Percentiles rank a stretch among this genome's conserved stretches.
These are phyloP conservation scores for Geosiphon pyriformis DNA, from an alignment of 192 early-diverging fungal genomes.

Conservation along the genomic window DNA sequence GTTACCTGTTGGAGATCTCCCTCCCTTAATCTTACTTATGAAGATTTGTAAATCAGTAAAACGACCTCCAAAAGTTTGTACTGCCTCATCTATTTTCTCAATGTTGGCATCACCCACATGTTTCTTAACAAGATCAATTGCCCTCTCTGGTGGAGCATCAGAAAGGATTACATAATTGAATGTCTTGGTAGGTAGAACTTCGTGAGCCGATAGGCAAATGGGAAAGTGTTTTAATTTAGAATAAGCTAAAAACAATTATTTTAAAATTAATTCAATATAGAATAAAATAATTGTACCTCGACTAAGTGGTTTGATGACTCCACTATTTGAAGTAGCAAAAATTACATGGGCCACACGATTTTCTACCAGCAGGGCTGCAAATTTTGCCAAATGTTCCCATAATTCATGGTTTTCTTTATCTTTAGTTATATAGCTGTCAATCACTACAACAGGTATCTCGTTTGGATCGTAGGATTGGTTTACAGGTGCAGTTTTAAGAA, in stretches of 20 bases:
- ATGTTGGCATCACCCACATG: constrained; percentile 38
- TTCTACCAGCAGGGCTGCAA: constrained; percentile 77
- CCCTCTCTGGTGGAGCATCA: constrained; percentile 62
- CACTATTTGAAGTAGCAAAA: constrained; percentile 73
- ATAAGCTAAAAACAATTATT: background rate
- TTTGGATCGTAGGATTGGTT: constrained; percentile 34
- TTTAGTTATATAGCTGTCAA: constrained; percentile 79
- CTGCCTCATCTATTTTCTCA: constrained; percentile 38
- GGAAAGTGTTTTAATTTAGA: background rate
- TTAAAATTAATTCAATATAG: background rate
- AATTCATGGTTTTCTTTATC: constrained; percentile 59
- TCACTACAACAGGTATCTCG: constrained; percentile 81
- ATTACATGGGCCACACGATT: constrained; percentile 87
- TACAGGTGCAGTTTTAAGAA: background rate
- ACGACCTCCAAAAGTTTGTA: constrained; percentile 80
- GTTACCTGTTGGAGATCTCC: constrained; percentile 53
- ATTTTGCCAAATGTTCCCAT: constrained; percentile 74
- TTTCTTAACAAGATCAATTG: constrained; percentile 54
- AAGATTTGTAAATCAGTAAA: constrained; percentile 85
- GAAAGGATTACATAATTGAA: constrained; percentile 62
- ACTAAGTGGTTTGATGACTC: constrained; percentile 59
- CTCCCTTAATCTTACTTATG: constrained; percentile 82
- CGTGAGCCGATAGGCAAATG: too few relatives aligned
- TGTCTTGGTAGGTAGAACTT: constrained; percentile 63
- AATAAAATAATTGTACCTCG: constrained; percentile 44